Evolutionary conservation across 2,329 filamentous ascomycete genomes (phyloP).

Genomic region (Phaeosphaeriaceae sp.): DNA sequence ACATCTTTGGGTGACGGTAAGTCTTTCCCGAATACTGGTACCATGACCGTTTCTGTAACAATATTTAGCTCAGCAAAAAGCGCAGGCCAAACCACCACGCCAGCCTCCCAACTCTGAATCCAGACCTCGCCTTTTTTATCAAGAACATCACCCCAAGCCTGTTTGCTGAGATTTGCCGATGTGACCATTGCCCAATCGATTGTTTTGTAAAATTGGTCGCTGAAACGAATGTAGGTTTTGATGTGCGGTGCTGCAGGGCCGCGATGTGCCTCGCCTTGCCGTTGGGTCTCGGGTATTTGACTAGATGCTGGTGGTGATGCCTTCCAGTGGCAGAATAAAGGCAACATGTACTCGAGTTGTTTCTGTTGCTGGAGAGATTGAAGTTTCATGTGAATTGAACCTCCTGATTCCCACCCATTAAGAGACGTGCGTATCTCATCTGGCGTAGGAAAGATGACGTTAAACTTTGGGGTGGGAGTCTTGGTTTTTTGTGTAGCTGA

Average conservation of each 20-base stretch:
- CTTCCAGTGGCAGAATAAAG: conserved; percentile 77
- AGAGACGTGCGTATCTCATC: conserved; percentile 78
- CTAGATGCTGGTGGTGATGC: neutral
- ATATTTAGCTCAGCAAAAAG: conserved; percentile 48
- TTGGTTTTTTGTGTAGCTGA: neutral
- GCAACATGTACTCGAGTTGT: conserved; percentile 74
- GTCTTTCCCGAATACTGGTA: conserved; percentile 71
- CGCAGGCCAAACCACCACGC: conserved; percentile 81
- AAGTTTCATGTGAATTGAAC: conserved; percentile 81
- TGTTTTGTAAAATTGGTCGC: conserved; percentile 43
- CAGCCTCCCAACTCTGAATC: conserved; percentile 82
- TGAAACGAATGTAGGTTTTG: conserved; percentile 82
- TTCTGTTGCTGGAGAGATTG: conserved; percentile 75
- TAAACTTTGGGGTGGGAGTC: conserved; percentile 62
- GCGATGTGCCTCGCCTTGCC: conserved; percentile 32
- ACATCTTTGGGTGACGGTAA: conserved; percentile 48
- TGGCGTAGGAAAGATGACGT: conserved; percentile 80
- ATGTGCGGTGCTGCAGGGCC: conserved; percentile 79
- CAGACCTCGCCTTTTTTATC: conserved; percentile 66
- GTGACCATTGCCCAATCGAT: conserved; percentile 88
- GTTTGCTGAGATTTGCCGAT: conserved; percentile 89
- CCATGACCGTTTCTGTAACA: conserved; percentile 59
- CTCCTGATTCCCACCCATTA: conserved; percentile 78
- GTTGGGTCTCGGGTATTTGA: neutral
- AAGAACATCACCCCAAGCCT: conserved; percentile 79